Base-by-base conservation (phyloP, 495 filamentous ascomycete genomes). In the Hypoxylon lenormandii region DNA sequence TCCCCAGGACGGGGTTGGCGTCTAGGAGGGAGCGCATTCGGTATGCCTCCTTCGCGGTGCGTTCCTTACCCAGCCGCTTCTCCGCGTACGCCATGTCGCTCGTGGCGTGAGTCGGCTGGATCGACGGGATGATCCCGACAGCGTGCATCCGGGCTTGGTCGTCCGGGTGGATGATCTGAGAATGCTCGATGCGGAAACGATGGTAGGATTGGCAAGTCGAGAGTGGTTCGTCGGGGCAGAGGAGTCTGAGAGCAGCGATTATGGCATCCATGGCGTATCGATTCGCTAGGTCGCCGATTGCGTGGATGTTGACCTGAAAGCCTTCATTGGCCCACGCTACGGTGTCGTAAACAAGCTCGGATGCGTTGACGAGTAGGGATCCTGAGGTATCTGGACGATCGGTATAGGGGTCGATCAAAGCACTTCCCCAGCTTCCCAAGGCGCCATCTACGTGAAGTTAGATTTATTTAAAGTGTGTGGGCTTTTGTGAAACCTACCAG, bases 71-170 rank as follows among this genome's bases (percentile, higher is more conserved):
- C 0, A 90, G 82, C 10, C 88, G 80, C 6, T 49, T 64, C 53
- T 85, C 81, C 16, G 85, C 88, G 60, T 89, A 89, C 4, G 80
- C 72, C 81, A 84, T 86, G 68, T 90, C 88, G 8, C 84, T 86
- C 10, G 87, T 89, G 30, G 88, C 88, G 60, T 90, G 88, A 0
- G 88, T 89, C 0, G 88, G 88, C 69, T 90, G 88, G 66, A 90
- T 85, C n/a, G 83, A 86, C 0, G 88, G 86, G 60, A 90, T 83
- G 57, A 90, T 86, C 11, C 86, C 86, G 13, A 87, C 62, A 11
- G 75, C 74, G 18, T 72, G 69, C 64, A 90, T 84, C 23, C 83
- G 80, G 0, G 54, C 60, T 64, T 89, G 87, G 74, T 90, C 87
- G 30, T 79, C 78, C n/a, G 85, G 85, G 60, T 86, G 82, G 49